Base-by-base conservation (phyloP, 495 filamentous ascomycete species). In the Venustampulla echinocandica region DNA sequence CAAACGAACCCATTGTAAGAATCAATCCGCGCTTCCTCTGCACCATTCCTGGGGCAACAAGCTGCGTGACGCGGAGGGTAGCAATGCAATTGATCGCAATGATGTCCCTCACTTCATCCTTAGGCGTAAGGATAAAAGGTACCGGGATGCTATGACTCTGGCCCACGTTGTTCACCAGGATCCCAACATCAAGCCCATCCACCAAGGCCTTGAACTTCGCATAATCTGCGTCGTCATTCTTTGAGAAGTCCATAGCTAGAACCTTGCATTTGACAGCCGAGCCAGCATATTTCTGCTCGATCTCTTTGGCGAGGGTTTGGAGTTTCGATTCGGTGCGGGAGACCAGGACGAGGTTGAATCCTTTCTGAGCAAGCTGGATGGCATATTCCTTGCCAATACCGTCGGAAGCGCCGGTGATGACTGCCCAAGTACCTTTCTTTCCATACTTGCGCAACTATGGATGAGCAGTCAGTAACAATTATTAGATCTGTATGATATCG, bases 381-480 rank as follows among this genome's bases (percentile, higher is more conserved):
- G 90, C 85, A 61, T 85, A 99, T 71, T 97, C 92, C 70, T 95
- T 96, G 58, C 93, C 93, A 44, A 99, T 79, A 52, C 93, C 93
- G 69, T 97, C 92, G 10, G 88, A 95, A 46, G 93, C 92, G 53
- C 93, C 93, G 37, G 93, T 97, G 17, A 99, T 75, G 35, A 99
- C 76, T 17, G 88, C 92, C 88, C 90, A 99, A 58, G 80, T 90
- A 48, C 90, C 90, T 57, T 87, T 88, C 50, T 81, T 83, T 53
- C 89, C 93, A 69, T 95, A 96, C 50, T 81, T 87, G 49, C 77
- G 79, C 45, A 99, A 81, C 92, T 98, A 17, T 42, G 13, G 4
- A 6, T 5, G 25, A 21, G 18, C 10, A 42, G 20, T 47, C 42
- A 22, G 23, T 11, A 41, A 14, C 5, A 3, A 2, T 41, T 18